Percentiles rank a stretch among this genome's conserved stretches.
phyloP scores from a whole-genome alignment of 768 basidiomycete genomes.

The Paxillus rubicundulus region DNA sequence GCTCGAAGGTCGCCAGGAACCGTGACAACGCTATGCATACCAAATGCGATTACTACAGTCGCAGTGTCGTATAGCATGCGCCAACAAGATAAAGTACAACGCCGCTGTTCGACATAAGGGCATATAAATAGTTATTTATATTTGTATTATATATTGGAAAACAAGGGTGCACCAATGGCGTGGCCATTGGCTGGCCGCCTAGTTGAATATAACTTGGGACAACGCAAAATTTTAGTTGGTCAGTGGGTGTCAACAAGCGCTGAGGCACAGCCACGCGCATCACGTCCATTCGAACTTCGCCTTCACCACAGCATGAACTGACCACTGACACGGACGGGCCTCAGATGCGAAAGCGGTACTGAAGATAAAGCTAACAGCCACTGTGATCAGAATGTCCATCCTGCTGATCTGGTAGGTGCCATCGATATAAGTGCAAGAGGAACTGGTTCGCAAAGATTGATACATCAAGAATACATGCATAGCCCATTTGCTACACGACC shows the following conservation, averaged over 20 bases:
- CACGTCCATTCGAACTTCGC: no score
- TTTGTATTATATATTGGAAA: neutral
- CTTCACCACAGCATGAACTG: neutral
- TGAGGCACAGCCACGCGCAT: neutral
- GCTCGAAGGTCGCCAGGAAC: conserved; percentile 3
- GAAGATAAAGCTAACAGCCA: no score
- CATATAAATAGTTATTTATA: neutral
- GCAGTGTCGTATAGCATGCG: neutral
- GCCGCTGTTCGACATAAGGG: neutral
- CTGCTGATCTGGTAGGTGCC: no score
- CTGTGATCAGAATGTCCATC: no score
- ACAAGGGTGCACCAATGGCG: neutral
- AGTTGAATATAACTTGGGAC: no score
- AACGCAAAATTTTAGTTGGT: no score
- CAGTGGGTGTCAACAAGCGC: neutral
- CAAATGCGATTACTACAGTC: neutral
- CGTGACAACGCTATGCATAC: conserved; percentile 6
- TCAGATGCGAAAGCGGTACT: neutral
- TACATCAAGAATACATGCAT: no score
- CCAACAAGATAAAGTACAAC: neutral
- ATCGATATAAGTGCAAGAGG: no score
- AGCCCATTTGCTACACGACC: no score
- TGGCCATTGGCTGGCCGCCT: neutral
- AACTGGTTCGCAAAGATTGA: no score
- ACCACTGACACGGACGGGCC: neutral